These are phyloP conservation scores for Dipteronia dyeriana DNA, from an alignment of 345 rosid species.

Conservation along the genomic window DNA sequence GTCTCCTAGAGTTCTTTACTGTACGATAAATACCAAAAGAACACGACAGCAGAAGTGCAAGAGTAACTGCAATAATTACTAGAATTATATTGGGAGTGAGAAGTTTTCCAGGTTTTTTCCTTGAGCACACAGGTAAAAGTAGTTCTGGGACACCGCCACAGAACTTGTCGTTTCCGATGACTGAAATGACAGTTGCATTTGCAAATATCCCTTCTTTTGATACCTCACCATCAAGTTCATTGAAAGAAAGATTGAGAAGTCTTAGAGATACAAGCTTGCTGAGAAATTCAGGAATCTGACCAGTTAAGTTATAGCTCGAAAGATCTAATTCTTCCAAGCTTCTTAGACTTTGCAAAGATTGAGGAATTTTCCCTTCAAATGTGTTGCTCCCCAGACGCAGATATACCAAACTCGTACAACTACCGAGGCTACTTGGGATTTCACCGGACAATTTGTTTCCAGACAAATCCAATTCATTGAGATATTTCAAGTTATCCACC, in stretches of 20 bases:
- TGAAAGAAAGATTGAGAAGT: conserved; percentile 25
- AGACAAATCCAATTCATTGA: conserved; percentile 26
- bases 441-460: conserved; percentile 27
- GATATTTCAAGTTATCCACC: conserved; percentile 22
- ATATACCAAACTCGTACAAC: conserved; percentile 10
- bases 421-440: conserved; percentile 28
- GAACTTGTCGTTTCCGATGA: conserved; percentile 21
- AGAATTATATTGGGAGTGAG: not conserved
- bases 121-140: conserved; percentile 14
- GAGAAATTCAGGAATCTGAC: conserved; percentile 24
- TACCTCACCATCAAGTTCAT: conserved; percentile 24
- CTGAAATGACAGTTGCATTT: conserved; percentile 17
- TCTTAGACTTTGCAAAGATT: conserved; percentile 16
- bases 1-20: not conserved
- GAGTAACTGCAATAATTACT: not conserved
- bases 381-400: conserved; percentile 20
- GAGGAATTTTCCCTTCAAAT: conserved; percentile 25
- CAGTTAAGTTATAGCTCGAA: conserved; percentile 26
- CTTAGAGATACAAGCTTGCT: not conserved
- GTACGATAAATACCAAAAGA: not conserved
- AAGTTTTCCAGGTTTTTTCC: not conserved
- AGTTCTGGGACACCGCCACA: conserved; percentile 19
- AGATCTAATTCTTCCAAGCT: conserved; percentile 27
- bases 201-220: conserved; percentile 25
- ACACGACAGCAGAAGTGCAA: not conserved